A percentile compares a stretch with the other conserved stretches of the same genome.
These are phyloP conservation scores for Ochromonadaceae sp. DNA, from an alignment of 352 stramenopile genomes.

Conservation along the genomic window DNA sequence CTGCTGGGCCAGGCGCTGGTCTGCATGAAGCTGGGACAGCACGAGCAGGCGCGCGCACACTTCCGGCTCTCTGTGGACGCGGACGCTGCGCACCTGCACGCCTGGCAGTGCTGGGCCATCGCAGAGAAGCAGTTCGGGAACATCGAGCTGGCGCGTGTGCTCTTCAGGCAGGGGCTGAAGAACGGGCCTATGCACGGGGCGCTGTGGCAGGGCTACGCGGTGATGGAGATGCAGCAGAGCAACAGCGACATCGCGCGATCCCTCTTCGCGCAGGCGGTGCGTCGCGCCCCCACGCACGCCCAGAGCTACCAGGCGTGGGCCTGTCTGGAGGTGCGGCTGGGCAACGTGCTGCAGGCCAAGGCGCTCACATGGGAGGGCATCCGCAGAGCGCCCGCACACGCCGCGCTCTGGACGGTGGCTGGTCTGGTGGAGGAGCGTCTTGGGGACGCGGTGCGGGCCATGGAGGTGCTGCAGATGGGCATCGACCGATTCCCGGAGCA, in stretches of 20 bases:
- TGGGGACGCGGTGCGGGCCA: background rate
- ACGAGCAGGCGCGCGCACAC: conserved; percentile 23
- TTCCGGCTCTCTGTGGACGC: conserved; percentile 25
- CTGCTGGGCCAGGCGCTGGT: conserved; percentile 29
- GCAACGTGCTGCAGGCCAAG: background rate
- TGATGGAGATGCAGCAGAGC: conserved; percentile 17
- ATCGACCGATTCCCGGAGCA: conserved; percentile 4
- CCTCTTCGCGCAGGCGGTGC: conserved; percentile 16
- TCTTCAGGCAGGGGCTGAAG: conserved; percentile 30
- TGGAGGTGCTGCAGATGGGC: background rate
- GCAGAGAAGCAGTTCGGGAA: conserved; percentile 28
- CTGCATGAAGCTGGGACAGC: conserved; percentile 20
- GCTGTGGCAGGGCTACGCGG: conserved; percentile 28
- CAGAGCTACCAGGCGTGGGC: conserved; percentile 26
- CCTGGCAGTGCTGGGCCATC: conserved; percentile 34
- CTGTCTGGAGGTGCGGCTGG: conserved; percentile 17
- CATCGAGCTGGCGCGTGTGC: conserved; percentile 20
- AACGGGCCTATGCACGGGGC: conserved; percentile 26
- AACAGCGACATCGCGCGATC: conserved; percentile 1
- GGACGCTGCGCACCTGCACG: conserved; percentile 29
- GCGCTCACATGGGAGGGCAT: background rate
- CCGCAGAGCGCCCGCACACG: background rate
- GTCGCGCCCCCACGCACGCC: conserved; percentile 12
- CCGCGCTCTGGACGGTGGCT: conserved; percentile 23
- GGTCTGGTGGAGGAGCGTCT: conserved; percentile 15